Evolutionary conservation across 345 rosid species (phyloP).

Genomic region (Garcia nutans): DNA sequence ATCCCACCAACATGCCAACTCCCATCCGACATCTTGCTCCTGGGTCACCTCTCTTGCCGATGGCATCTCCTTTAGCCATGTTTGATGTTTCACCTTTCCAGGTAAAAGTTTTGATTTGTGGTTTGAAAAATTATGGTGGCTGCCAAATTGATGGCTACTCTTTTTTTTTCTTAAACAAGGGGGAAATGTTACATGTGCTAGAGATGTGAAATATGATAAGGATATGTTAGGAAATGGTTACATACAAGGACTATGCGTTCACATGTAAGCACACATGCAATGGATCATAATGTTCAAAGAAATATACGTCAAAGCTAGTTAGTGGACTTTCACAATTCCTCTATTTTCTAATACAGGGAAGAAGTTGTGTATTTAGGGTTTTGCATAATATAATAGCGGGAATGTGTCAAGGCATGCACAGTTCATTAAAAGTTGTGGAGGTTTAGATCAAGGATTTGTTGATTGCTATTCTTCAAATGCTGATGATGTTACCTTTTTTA

Average conservation of each 20-base stretch:
- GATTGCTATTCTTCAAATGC: neutral
- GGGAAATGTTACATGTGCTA: too few relatives aligned
- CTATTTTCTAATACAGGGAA: too few relatives aligned
- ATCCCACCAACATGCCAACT: slow-evolving; percentile 53
- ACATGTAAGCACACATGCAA: neutral
- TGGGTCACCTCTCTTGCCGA: slow-evolving; percentile 66
- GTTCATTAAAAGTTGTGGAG: neutral
- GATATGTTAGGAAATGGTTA: neutral
- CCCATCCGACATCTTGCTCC: slow-evolving; percentile 80
- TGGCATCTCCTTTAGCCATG: slow-evolving; percentile 81
- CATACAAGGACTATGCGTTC: neutral
- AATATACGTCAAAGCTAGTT: too few relatives aligned
- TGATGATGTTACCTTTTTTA: neutral
- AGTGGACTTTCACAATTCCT: too few relatives aligned
- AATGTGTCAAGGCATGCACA: too few relatives aligned
- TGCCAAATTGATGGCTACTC: neutral
- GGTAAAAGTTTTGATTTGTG: slow-evolving; percentile 40
- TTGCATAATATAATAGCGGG: too few relatives aligned
- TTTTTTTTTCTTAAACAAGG: neutral
- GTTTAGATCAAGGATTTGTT: neutral
- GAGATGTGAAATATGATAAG: neutral
- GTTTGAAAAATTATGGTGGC: slow-evolving; percentile 4
- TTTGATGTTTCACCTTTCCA: slow-evolving; percentile 95
- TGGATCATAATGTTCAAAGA: too few relatives aligned
- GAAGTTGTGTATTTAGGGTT: too few relatives aligned